Base-by-base conservation (phyloP, 768 basidiomycete species). In the Amanita brunnescens region DNA sequence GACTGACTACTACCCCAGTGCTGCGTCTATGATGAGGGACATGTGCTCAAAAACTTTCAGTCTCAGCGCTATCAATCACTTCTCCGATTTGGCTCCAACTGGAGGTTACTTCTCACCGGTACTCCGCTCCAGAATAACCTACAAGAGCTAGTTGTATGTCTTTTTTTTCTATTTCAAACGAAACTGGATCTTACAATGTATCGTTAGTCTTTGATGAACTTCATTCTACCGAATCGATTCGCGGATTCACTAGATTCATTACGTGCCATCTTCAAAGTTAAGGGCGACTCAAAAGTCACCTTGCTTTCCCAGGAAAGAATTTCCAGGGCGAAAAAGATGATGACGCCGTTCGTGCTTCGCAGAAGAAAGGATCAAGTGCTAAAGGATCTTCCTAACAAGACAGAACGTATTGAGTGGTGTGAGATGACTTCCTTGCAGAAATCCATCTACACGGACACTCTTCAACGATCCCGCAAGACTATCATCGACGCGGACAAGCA, bases 271-370 rank as follows among this genome's bases (percentile, higher is more conserved):
- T 99, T 99, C 79, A 98, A 96, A 66, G 90, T 91, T 33, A 91
- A 90, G 56, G 90, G 91, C n/a, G 90, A 94, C 60, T 85, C 88
- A 10, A 88, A 88, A 53, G 80, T 88, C 45, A 87, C 89, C 23
- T 67, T 97, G 20, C 83, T 98, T 21, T 90, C 95, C 3, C 86
- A 91, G 61, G 87, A 94, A 63, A 87, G 96, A 45, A 89, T 97
- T 20, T 91, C 90, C 16, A 73, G 94, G 55, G 96, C 96, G 5
- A 95, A 97, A 70, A 92, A 91, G 65, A 97, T 99, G 93, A 92
- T 99, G 88, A 96, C 92, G 6, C 96, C 96, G 0, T 99, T 99
- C 64, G 94, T 98, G 20, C 75, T 99, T 16, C 86, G 96, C n/a
- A 80, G 96, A 53, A 80, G 94, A 59, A 99, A 99, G 68, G 92